Percentiles rank a stretch among this genome's conserved stretches.
Evolutionary conservation across 148 eudicot genomes (phyloP).

Genomic region (Rhododendron kiyosumense): DNA sequence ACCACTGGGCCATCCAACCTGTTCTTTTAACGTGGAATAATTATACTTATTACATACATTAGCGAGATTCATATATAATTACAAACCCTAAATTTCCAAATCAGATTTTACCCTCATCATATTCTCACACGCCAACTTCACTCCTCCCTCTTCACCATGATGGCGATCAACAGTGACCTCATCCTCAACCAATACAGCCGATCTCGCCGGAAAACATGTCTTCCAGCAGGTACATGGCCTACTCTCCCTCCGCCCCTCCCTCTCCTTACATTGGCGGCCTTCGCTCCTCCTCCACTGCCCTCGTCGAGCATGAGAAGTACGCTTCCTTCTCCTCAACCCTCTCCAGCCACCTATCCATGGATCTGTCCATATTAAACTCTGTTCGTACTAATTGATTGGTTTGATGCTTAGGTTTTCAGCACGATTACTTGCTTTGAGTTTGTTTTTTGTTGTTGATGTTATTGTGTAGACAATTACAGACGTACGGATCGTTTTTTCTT

Average conservation of each 20-base stretch:
- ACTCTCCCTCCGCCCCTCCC: constrained; percentile 85
- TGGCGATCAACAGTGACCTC: too few relatives aligned
- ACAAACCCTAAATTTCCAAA: too few relatives aligned
- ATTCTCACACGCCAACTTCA: too few relatives aligned
- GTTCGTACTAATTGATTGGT: background rate
- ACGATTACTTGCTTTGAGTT: background rate
- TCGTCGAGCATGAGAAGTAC: constrained; percentile 77
- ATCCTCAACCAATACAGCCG: background rate
- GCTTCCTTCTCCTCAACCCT: background rate
- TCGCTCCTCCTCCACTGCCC: constrained; percentile 44
- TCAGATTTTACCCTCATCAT: too few relatives aligned
- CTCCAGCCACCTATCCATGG: background rate
- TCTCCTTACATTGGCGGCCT: constrained; percentile 75
- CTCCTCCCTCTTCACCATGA: too few relatives aligned
- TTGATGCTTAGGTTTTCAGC: background rate
- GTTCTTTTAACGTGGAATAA: too few relatives aligned
- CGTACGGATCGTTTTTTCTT: background rate
- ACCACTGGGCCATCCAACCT: too few relatives aligned
- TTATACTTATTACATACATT: too few relatives aligned
- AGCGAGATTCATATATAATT: too few relatives aligned
- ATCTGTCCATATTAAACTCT: constrained; percentile 5
- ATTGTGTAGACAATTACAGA: background rate
- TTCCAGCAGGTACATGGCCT: constrained; percentile 89
- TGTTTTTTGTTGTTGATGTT: background rate
- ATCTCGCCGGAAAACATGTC: constrained; percentile 51